Base-by-base conservation (phyloP, 1,284 basidiomycete genomes). In the Cryptococcus hybrid region DNA sequence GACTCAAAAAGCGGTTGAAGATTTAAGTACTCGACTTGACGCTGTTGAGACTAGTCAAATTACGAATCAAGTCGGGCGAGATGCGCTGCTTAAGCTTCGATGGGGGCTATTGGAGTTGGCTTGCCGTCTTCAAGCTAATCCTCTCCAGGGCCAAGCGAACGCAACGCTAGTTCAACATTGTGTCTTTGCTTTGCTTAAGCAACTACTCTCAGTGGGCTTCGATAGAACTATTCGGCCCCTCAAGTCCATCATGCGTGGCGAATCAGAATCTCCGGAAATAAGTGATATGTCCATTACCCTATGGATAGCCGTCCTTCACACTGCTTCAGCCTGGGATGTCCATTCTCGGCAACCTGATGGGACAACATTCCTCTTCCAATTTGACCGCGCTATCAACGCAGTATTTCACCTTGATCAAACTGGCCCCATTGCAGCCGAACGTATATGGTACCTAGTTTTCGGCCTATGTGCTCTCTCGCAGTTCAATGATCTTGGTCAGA, bases 231-330 rank as follows among this genome's bases (percentile, higher is more conserved):
- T 88, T 56, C 66, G 77, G 11, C 70, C 76, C 0, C 56, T 79
- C 46, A 77, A 77, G 49, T 75, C 51, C 62, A 76, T 70, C 51
- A 60, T 72, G 53, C 62, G 68, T 1, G 67, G 68, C 39, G 67
- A 78, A 48, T 74, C 78, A 5, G 73, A 74, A 1, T 68, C 74
- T 42, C 65, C 69, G 0, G 65, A 71, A 46, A 70, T 84, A 18
- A 74, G 78, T 44, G 80, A 82, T 72, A 78, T 78, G 30, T 78
- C 82, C 0, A 82, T 85, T 0, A 86, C 90, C 63, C 68, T 88
- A 8, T 96, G 92, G 93, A 80, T 93, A 42, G 84, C 84, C 45
- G 66, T 91, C 13, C 81, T 91, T 39, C 86, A 92, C 66, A 65
- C 86, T 43, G 49, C 73, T 5, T 51, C 58, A 5, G 64, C 45